Evolutionary conservation across 257 asterid genomes (phyloP), one percentile per base, ranked within the genome.

Genomic region (Knoxia roxburghii): DNA sequence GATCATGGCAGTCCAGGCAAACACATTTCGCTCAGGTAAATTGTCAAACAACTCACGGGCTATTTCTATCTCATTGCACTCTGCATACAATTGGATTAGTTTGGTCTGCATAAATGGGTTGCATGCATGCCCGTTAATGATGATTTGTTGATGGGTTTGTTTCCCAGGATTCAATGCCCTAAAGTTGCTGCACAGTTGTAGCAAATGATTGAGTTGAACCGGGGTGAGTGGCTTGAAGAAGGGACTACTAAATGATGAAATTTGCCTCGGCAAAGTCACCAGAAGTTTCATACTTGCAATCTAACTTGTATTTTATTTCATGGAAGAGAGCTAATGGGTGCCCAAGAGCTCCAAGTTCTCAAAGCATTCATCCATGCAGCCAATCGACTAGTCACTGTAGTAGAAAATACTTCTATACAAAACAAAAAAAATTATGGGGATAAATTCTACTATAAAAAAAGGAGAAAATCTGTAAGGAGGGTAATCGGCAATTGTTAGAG

Each of bases 21-120:
- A 78, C 35, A 78, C 73, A 68, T 81, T 81, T 73, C 75, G 82
- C 39, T 75, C 69, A 39, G 79, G 50, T 81, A 81, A 78, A 33
- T 45, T 39, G 65, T 52, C 83, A 49, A 81, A 81, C 79, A 81
- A 37, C 26, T n/a, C 7, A 72, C 32, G 66, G 68, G 78, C 79
- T 12, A 72, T 40, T 2, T 18, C 69, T 9, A 78, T 63, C 40
- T 78, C 58, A 61, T 70, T 68, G 54, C 69, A 68, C 15, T 81
- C 78, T 0, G 79, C 64, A 17, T 75, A 75, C 26, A 75, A 4
- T 60, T 73, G 79, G 8, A 78, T 54, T 56, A 81, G 71, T 68
- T 81, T 75, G 43, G 81, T 81, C n/a, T 71, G 52, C 27, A 78
- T 12, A 39, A 75, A 78, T 39, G 71, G 53, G 23, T 60, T 59